These are phyloP conservation scores for Anastatica hierochuntica DNA, from an alignment of 345 rosid species.

Conservation along the genomic window DNA sequence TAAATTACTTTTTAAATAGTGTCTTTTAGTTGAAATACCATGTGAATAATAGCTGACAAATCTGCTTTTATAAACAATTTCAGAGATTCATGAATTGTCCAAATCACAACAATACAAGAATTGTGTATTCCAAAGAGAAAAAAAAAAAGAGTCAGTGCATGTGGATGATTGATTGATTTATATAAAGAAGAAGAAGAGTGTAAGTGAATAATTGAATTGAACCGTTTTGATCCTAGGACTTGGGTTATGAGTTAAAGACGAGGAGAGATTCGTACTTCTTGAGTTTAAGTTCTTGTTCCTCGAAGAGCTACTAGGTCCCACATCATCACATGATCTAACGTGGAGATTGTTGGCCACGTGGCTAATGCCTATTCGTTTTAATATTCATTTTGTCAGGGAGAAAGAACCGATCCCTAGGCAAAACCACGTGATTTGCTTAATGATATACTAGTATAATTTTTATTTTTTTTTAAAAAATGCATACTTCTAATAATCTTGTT, in stretches of 20 bases:
- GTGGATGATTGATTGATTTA: slow-evolving; percentile 16
- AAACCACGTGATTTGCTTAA: slow-evolving; percentile 43
- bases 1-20: not conserved
- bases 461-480: not conserved
- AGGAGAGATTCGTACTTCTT: slow-evolving; percentile 16
- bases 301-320: slow-evolving; percentile 18
- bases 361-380: not conserved
- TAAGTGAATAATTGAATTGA: slow-evolving; percentile 21
- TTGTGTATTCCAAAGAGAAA: slow-evolving; percentile 5
- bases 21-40: slow-evolving; percentile 17
- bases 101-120: slow-evolving; percentile 13
- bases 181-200: no score
- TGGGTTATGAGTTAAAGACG: not conserved
- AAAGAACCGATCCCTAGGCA: slow-evolving; percentile 33
- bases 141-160: slow-evolving; percentile 14
- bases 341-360: slow-evolving; percentile 25
- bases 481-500: slow-evolving; percentile 8
- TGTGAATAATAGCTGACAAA: slow-evolving; percentile 29
- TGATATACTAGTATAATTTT: no score
- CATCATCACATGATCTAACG: slow-evolving; percentile 30
- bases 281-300: not conserved
- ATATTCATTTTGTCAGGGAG: slow-evolving; percentile 19
- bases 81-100: slow-evolving; percentile 25
- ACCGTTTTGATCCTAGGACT: slow-evolving; percentile 22
- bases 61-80: slow-evolving; percentile 15